These are phyloP conservation scores for Colletotrichum cordylinicola DNA, from an alignment of 2,329 filamentous ascomycete genomes.

Conservation along the genomic window DNA sequence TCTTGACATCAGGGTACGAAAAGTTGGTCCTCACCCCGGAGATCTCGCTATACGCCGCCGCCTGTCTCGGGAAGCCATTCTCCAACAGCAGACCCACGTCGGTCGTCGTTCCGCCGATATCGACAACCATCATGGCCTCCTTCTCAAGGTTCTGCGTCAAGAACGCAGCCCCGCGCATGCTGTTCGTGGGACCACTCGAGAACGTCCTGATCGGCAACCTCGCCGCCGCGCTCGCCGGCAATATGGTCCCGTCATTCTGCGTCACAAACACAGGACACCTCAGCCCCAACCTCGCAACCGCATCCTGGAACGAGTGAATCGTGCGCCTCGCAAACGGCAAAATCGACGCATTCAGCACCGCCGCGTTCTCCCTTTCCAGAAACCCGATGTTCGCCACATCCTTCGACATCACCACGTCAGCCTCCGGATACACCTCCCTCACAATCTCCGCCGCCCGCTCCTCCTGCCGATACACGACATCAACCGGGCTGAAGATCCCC, in stretches of 20 bases:
- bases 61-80: constrained; percentile 68
- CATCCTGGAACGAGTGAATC: constrained; percentile 59
- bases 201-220: constrained; percentile 49
- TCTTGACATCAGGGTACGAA: constrained; percentile 60
- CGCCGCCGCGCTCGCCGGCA: constrained; percentile 58
- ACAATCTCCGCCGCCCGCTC: constrained; percentile 58
- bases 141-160: neutral
- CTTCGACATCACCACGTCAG: constrained; percentile 54
- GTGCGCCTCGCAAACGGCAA: constrained; percentile 61
- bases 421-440: constrained; percentile 39
- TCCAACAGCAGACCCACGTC: constrained; percentile 61
- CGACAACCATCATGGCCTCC: neutral
- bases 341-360: constrained; percentile 68
- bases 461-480: neutral
- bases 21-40: constrained; percentile 69
- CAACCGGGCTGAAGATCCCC: neutral
- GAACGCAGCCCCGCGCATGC: neutral
- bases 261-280: constrained; percentile 64
- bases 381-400: constrained; percentile 61
- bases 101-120: neutral
- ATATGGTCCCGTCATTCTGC: constrained; percentile 67
- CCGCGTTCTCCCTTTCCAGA: constrained; percentile 68
- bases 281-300: constrained; percentile 54
- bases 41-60: constrained; percentile 66
- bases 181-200: constrained; percentile 33